A percentile compares a stretch with the other conserved stretches of the same genome.
These are phyloP conservation scores for Cyclostephanos invisitatus DNA, from an alignment of 108 stramenopile species.

Conservation along the genomic window DNA sequence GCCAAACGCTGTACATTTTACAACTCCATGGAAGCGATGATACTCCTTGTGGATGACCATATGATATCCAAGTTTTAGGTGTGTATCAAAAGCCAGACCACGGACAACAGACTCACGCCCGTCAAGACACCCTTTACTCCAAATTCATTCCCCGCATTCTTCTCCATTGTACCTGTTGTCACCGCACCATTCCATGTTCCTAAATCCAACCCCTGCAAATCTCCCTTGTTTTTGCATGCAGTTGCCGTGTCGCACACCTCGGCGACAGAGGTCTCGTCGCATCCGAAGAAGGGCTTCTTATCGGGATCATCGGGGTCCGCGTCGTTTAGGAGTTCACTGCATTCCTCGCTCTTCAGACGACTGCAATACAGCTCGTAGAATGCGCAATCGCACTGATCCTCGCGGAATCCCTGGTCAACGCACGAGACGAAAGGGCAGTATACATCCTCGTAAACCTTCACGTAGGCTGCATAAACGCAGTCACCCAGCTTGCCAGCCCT, in stretches of 20 bases:
- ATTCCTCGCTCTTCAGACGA: slow-evolving; percentile 20
- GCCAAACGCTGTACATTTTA: too few relatives aligned
- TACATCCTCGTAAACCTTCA: slow-evolving; percentile 34
- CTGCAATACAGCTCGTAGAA: slow-evolving; percentile 48
- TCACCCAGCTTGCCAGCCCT: slow-evolving; percentile 26
- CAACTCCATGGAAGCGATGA: too few relatives aligned
- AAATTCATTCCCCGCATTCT: neutral
- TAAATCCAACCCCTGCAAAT: slow-evolving; percentile 38
- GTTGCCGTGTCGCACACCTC: slow-evolving; percentile 39
- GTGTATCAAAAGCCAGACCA: neutral
- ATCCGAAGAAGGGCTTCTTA: slow-evolving; percentile 50
- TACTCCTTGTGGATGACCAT: neutral
- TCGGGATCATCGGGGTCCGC: slow-evolving; percentile 8
- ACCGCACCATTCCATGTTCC: slow-evolving; percentile 10
- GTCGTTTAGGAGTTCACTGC: slow-evolving; percentile 9
- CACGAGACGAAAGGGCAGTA: slow-evolving; percentile 43
- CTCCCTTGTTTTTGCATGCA: slow-evolving; percentile 37
- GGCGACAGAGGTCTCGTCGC: slow-evolving; percentile 38
- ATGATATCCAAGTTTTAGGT: neutral
- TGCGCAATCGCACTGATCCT: slow-evolving; percentile 51
- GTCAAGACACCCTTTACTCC: neutral
- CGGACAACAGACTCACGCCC: slow-evolving; percentile 8
- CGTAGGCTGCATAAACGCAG: slow-evolving; percentile 43
- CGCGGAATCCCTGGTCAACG: slow-evolving; percentile 37
- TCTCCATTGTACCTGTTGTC: neutral